Evolutionary conservation across 139 green algal species (phyloP).

Genomic region (Zygnema circumcarinatum): DNA sequence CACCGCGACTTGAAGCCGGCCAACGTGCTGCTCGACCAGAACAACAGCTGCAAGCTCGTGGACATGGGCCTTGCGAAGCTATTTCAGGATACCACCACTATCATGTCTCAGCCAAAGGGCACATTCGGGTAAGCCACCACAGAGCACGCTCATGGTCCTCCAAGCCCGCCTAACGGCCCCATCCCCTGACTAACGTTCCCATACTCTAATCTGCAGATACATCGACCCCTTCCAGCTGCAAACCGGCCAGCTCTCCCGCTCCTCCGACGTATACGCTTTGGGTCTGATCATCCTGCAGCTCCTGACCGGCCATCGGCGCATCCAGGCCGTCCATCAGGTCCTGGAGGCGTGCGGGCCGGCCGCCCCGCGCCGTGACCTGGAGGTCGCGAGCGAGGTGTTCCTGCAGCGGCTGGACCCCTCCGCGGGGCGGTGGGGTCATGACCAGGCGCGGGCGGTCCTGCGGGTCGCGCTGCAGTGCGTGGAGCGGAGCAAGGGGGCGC

Average conservation of each 20-base stretch:
- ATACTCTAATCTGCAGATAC: too few species aligned
- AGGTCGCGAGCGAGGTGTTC: background rate
- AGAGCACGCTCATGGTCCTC: background rate
- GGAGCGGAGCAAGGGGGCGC: background rate
- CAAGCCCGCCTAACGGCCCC: too few species aligned
- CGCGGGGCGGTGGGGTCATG: slow-evolving; percentile 4
- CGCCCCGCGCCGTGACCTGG: background rate
- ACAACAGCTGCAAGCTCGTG: slow-evolving; percentile 26
- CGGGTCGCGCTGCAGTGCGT: slow-evolving; percentile 14
- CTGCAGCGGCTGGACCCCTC: slow-evolving; percentile 9
- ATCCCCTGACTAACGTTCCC: too few species aligned
- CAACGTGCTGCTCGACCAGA: slow-evolving; percentile 45
- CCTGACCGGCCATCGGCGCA: background rate
- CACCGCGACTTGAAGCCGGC: slow-evolving; percentile 43
- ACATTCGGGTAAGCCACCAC: background rate
- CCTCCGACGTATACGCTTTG: slow-evolving; percentile 23
- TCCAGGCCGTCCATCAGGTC: background rate
- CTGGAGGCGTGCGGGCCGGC: background rate
- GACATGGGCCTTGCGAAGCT: slow-evolving; percentile 40
- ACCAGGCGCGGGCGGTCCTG: background rate
- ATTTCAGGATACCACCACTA: background rate
- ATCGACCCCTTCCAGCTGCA: background rate
- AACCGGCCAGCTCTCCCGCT: background rate
- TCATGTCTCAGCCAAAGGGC: background rate
- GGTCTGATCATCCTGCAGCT: slow-evolving; percentile 9